These are phyloP conservation scores for Erythrophleum ivorense DNA, from an alignment of 331 rosid genomes.

Conservation along the genomic window DNA sequence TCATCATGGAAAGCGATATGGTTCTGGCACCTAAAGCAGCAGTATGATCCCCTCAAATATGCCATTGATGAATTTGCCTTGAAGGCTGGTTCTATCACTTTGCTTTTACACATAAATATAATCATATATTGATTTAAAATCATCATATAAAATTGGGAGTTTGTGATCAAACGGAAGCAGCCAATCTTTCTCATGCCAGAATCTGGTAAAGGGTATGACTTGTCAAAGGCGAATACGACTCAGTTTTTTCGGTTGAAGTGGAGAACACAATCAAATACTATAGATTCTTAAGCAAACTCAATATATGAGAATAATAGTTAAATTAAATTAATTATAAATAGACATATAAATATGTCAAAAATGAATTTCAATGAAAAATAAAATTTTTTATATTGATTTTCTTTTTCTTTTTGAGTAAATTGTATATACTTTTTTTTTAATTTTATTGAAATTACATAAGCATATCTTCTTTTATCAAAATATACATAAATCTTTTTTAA, in stretches of 20 bases:
- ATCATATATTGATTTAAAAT: background rate
- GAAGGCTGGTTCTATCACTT: slow-evolving; percentile 25
- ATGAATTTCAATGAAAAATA: too few relatives aligned
- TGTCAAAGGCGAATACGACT: slow-evolving; percentile 10
- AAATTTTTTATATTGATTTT: background rate
- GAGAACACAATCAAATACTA: background rate
- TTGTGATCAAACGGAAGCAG: background rate
- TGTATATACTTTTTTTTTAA: too few relatives aligned
- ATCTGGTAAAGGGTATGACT: slow-evolving; percentile 1
- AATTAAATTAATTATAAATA: background rate
- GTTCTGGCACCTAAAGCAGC: slow-evolving; percentile 80
- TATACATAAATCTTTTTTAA: too few relatives aligned
- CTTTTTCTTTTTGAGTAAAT: too few relatives aligned
- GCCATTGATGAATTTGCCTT: slow-evolving; percentile 57
- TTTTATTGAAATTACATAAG: too few relatives aligned
- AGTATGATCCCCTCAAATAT: slow-evolving; percentile 50
- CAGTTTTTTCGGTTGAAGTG: background rate
- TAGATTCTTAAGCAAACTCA: background rate
- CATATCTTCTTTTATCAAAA: too few relatives aligned
- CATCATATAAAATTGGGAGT: background rate
- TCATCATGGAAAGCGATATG: slow-evolving; percentile 69
- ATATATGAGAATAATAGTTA: too few relatives aligned
- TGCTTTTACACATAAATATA: slow-evolving; percentile 26
- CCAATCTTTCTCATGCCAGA: too few relatives aligned
- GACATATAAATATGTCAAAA: background rate